Evolutionary conservation across 768 basidiomycete genomes (phyloP), one percentile per base, ranked within the genome.

Genomic region (Lyophyllum semitale): DNA sequence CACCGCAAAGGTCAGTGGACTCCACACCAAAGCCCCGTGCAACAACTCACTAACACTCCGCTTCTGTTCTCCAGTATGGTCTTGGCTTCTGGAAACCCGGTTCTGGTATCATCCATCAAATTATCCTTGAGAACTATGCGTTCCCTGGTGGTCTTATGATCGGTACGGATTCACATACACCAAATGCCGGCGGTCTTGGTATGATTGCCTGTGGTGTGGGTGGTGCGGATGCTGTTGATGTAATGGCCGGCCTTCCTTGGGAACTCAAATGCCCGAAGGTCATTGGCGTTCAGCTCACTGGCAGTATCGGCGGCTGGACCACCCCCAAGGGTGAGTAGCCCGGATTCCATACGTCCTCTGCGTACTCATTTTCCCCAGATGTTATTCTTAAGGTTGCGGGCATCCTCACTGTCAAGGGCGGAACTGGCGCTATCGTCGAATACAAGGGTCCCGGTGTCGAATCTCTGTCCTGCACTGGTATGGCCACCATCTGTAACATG

Each of bases 401-500:
- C 58, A 96, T 96, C 66, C 89, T 99, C 58, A 98, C 96, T 13
- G 96, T 99, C 81, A 98, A 98, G 84, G 96, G 96, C 67, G 96
- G 96, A 66, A 99, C 96, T 64, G 96, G 96, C 63, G 95, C 96
- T 53, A 98, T 99, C 66, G 93, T 99, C 63, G 96, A 99, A 71
- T 99, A 99, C 80, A 87, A 80, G 63, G 96, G 96, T 60, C 74
- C 94, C 67, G 96, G 96, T 81, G 90, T 98, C 59, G 90, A 96
- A 68, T 93, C 93, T 30, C 84, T 99, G 57, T 97, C 95, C 44
- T 93, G 91, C 84, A 99, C 96, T 45, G 96, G 96, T 74, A 97
- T 98, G 95, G 96, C 93, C 49, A 98, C 96, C 20, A 96, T 99
- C 67, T 98, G 96, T 75, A 99, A 98, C 85, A 99, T 98, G 96